Evolutionary conservation across 371 early-diverging fungal genomes (phyloP), one percentile per base, ranked within the genome.

Genomic region (Mortierella sp.): DNA sequence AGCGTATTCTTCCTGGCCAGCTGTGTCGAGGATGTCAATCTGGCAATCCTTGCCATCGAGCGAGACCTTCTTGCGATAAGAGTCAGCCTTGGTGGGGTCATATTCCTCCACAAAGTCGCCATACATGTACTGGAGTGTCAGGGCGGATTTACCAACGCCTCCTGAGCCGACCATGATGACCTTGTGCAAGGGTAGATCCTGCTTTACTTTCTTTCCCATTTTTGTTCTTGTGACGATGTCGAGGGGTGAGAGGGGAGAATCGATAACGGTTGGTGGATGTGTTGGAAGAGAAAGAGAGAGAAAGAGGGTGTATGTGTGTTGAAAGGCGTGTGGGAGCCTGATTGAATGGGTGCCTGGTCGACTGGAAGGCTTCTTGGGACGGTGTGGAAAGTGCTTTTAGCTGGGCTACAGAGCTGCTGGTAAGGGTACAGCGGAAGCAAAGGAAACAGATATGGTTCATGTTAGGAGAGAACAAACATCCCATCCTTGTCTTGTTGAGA

Each of bases 41-140:
- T 92, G 91, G 60, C 92, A 92, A 58, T 94, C 95, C 51, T 85
- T 81, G 14, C 81, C 83, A 67, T 90, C 91, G 45, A 88, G 83
- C 3, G 82, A 72, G 46, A 89, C 83, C 81, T 90, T 90, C 71
- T 90, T 92, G 48, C 90, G 86, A 67, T 92, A 92, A 29, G 90
- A 92, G 71, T 96, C 96, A 52, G 95, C 96, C 71, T 95, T 95
- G n/a, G 96, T 96, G 7, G 96, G 96, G 79, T 96, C 96, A 78
- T 96, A 96, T 79, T 94, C 94, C 81, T 96, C 95, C 60, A 94
- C 92, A 82, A 96, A 96, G 84, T 96, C 94, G 56, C 94, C 93
- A 67, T 94, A 95, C 93, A 95, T 90, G 86, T 90, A 95, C 76
- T 94, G 94, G 43, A 96, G 82, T 5, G 95, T 95, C 58, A 96